Percentiles rank a stretch among this genome's conserved stretches.
phyloP scores from a whole-genome alignment of 2,329 filamentous ascomycete genomes.

The Lachnellula arida region DNA sequence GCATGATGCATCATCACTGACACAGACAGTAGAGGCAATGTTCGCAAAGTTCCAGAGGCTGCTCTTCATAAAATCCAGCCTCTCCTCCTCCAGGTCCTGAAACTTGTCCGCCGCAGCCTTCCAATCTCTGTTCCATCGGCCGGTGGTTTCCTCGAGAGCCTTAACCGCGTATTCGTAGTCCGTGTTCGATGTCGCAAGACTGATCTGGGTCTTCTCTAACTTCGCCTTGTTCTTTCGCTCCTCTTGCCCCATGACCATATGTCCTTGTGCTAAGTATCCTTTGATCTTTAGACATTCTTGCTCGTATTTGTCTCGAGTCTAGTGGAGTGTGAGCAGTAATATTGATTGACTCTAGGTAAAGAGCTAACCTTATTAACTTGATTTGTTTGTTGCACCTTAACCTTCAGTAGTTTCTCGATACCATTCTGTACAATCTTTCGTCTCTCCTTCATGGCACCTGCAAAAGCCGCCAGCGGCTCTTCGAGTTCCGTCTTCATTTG shows the following conservation, averaged over 20 bases:
- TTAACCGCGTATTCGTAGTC: slow-evolving; percentile 95
- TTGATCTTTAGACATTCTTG: slow-evolving; percentile 98
- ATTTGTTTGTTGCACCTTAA: slow-evolving; percentile 87
- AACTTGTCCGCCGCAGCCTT: slow-evolving; percentile 98
- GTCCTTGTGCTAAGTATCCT: slow-evolving; percentile 94
- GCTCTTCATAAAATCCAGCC: slow-evolving; percentile 94
- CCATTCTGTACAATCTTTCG: slow-evolving; percentile 93
- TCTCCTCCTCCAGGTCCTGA: slow-evolving; percentile 95
- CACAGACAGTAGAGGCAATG: slow-evolving; percentile 93
- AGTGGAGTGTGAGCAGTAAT: neutral
- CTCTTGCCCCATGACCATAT: slow-evolving; percentile 99
- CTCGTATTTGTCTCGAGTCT: slow-evolving; percentile 91
- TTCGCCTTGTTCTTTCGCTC: slow-evolving; percentile 99
- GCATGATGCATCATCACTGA: slow-evolving; percentile 93
- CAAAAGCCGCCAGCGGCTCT: slow-evolving; percentile 86
- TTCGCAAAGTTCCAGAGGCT: slow-evolving; percentile 98
- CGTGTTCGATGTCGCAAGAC: slow-evolving; percentile 81
- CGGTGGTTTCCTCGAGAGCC: slow-evolving; percentile 88
- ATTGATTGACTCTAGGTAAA: neutral
- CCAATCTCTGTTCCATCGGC: slow-evolving; percentile 96
- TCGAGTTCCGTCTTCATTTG: slow-evolving; percentile 98
- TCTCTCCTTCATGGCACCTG: slow-evolving; percentile 92
- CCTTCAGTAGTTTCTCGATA: slow-evolving; percentile 90
- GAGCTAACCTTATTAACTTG: slow-evolving; percentile 77
- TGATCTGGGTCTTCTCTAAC: slow-evolving; percentile 97